These are phyloP conservation scores for Cytospora leucostoma DNA, from an alignment of 2,329 filamentous ascomycete species.

Conservation along the genomic window DNA sequence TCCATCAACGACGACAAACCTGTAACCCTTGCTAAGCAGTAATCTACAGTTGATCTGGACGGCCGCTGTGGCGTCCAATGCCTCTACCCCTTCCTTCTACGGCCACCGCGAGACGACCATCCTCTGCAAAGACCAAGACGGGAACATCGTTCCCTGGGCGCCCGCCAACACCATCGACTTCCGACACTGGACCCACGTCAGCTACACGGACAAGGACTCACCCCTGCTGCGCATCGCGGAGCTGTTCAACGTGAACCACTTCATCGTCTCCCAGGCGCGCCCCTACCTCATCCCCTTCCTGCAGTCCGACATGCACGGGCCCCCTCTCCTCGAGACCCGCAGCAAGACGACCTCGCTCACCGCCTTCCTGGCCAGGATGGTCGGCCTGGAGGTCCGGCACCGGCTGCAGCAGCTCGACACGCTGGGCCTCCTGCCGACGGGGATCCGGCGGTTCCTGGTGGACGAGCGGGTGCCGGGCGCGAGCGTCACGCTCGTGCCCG, in stretches of 20 bases:
- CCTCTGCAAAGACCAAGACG: slow-evolving; percentile 75
- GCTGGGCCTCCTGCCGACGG: slow-evolving; percentile 68
- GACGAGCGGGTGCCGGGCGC: slow-evolving; percentile 81
- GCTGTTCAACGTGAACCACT: slow-evolving; percentile 92
- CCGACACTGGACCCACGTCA: slow-evolving; percentile 67
- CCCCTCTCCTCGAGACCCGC: slow-evolving; percentile 61
- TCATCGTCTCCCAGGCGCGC: slow-evolving; percentile 88
- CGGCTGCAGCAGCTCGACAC: slow-evolving; percentile 79
- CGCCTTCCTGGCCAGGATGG: slow-evolving; percentile 64
- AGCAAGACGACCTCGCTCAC: slow-evolving; percentile 60
- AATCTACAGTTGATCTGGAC: slow-evolving; percentile 72
- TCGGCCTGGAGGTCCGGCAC: slow-evolving; percentile 77
- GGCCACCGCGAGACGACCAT: slow-evolving; percentile 64
- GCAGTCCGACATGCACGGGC: slow-evolving; percentile 76
- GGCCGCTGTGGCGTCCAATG: slow-evolving; percentile 75
- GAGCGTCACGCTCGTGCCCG: slow-evolving; percentile 78
- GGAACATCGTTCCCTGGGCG: slow-evolving; percentile 73
- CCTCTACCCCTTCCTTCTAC: slow-evolving; percentile 65
- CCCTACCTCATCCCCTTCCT: slow-evolving; percentile 88
- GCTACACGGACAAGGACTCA: slow-evolving; percentile 65
- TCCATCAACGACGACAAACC: slow-evolving; percentile 20
- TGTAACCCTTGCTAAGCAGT: not conserved
- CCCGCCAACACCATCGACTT: slow-evolving; percentile 63
- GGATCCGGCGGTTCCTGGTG: slow-evolving; percentile 74
- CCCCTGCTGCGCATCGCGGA: slow-evolving; percentile 73